Evolutionary conservation across 2,329 filamentous ascomycete species (phyloP), one percentile per base, ranked within the genome.

Genomic region (Colletotrichum godetiae): DNA sequence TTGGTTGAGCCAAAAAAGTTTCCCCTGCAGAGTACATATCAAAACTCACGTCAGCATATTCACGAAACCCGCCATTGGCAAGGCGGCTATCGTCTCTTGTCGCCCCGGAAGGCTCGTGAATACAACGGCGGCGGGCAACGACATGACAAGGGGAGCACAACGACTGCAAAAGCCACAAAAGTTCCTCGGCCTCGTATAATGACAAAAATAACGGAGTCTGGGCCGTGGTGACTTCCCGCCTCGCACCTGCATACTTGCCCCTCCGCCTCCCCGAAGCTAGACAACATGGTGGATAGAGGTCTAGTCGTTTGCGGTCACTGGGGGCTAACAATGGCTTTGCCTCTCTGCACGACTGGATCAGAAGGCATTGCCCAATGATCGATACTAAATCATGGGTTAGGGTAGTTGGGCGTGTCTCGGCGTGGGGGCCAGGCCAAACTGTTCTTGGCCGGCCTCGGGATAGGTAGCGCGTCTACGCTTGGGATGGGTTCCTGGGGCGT

Each of bases 331-430:
- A n/a, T 31, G 19, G 42, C 42, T 22, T 49, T 7, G 15, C 19
- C 19, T 49, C 19, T 49, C 42, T 19, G 42, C 42, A 42, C 37
- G 10, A 19, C 19, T 19, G 7, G 19, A 49, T 4, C 42, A 49
- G 42, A 19, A 49, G 8, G 19, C 42, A 11, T 33, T 53, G 22
- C 27, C 64, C 57, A 68, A 72, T 68, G 19, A 58, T 33, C n/a
- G 10, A 13, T 35, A 7, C 55, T 22, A 6, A 13, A 12, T 29
- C 8, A 24, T 72, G 65, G 68, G 65, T 68, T 27, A 63, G 68
- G 68, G 68, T 58, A 62, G 35, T 49, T 49, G 42, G 7, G 11
- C n/a, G 11, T n/a, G 56, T 52, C 22, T 53, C 29, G 56, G 56
- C 55, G 56, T 60, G 55, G 64, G 64, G 64, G 56, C 15, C 37